Evolutionary conservation across 1,284 basidiomycete genomes (phyloP).

Genomic region (Ceratobasidium sp.): DNA sequence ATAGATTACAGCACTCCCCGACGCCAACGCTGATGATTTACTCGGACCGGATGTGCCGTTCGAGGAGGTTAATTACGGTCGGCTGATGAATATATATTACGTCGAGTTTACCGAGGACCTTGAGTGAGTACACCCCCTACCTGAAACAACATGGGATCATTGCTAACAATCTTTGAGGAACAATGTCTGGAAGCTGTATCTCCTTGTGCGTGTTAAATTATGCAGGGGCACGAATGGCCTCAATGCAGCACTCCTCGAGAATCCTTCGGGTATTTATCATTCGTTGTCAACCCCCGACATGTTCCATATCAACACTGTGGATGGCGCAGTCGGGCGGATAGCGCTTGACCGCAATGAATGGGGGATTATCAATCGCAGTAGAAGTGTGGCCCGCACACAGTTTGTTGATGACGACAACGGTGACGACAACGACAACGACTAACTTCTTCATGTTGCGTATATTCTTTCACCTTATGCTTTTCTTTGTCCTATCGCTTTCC

Average conservation of each 20-base stretch:
- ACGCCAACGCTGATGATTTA: slow-evolving; percentile 12
- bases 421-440: background rate
- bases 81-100: slow-evolving; percentile 19
- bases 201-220: slow-evolving; percentile 3
- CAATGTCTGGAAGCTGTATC: background rate
- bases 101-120: slow-evolving; percentile 23
- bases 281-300: background rate
- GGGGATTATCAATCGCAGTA: slow-evolving; percentile 22
- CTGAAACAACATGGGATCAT: background rate
- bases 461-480: background rate
- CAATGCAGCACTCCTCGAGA: slow-evolving; percentile 11
- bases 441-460: no score
- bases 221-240: slow-evolving; percentile 19
- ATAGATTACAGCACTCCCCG: slow-evolving; percentile 14
- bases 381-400: slow-evolving; percentile 12
- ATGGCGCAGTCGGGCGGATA: slow-evolving; percentile 20
- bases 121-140: slow-evolving; percentile 3
- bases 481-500: background rate
- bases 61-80: slow-evolving; percentile 24
- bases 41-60: background rate
- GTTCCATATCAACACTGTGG: slow-evolving; percentile 8
- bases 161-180: slow-evolving; percentile 12
- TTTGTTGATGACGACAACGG: slow-evolving; percentile 6
- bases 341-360: background rate
- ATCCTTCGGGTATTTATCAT: slow-evolving; percentile 5